Base-by-base conservation (phyloP, 257 asterid genomes). In the Plectranthus barbatus region DNA sequence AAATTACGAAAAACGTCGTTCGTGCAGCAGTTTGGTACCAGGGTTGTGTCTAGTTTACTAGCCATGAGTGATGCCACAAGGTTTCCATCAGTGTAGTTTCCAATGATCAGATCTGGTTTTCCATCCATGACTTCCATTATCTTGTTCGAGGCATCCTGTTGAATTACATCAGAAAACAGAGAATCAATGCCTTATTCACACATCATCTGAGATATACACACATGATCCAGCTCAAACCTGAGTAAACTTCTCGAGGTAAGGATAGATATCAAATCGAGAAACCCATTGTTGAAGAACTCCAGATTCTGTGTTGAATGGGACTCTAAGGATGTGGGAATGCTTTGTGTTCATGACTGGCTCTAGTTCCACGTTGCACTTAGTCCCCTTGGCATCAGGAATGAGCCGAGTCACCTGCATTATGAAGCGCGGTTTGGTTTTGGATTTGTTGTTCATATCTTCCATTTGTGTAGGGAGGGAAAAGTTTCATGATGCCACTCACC, bases 11-110 rank as follows among this genome's bases (percentile, higher is more conserved):
- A 14, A 19, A 0, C 9, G 29, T 0, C 13, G 12, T 11, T 11
- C 52, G 23, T 18, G 26, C n/a, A 31, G 37, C 37, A 54, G 53
- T 11, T 63, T 57, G 37, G 50, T 83, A 91, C 98, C 94, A 86
- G 72, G 23, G 98, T 84, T 36, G 81, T 74, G 76, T 88, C 94
- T n/a, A 91, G 96, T 78, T 91, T 91, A 65, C 78, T 91, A 54
- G 98, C 96, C 96, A 81, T 74, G 45, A 91, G 90, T 14, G 98
- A 80, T 7, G 96, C 98, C 74, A 91, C 98, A 66, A 91, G 69
- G 80, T 91, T 91, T 67, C 98, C 98, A 65, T 88, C 98, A 13
- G 88, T 81, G 52, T 91, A 91, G 81, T 91, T 91, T 1, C 98
- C 98, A 21, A 91, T 68, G 7, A 91, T 81, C 8, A 91, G 77